These are phyloP conservation scores for Linum tenue DNA, from an alignment of 345 rosid genomes.

Conservation along the genomic window DNA sequence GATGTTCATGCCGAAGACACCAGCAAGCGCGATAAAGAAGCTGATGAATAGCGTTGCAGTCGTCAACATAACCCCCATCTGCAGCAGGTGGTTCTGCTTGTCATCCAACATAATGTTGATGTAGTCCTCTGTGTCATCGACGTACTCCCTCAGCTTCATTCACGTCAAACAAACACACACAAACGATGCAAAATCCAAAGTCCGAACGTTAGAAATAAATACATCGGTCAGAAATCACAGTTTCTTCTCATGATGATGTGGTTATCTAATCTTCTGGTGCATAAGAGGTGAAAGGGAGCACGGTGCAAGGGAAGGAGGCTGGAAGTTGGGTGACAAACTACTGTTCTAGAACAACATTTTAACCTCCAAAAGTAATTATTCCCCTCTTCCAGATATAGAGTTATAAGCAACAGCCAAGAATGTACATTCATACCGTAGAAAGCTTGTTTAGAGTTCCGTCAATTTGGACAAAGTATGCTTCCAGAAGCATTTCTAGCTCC, in stretches of 20 bases:
- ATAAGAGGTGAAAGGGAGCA: neutral
- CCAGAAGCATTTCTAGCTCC: conserved; percentile 96
- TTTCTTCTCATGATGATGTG: neutral
- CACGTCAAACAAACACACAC: conserved; percentile 2
- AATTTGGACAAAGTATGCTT: conserved; percentile 89
- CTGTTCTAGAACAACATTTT: too few species aligned
- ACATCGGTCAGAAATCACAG: neutral
- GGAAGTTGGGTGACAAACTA: neutral
- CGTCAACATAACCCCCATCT: conserved; percentile 90
- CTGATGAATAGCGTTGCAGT: conserved; percentile 77
- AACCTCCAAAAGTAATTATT: too few species aligned
- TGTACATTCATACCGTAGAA: conserved; percentile 48
- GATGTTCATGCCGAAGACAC: conserved; percentile 76
- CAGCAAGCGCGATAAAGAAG: conserved; percentile 57
- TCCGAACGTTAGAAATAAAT: neutral
- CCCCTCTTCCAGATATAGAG: too few species aligned
- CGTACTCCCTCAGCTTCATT: conserved; percentile 77
- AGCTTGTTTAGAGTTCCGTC: conserved; percentile 89
- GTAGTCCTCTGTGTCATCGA: conserved; percentile 92
- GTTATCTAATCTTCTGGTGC: too few species aligned
- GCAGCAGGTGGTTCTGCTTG: conserved; percentile 91
- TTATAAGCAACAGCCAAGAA: too few species aligned
- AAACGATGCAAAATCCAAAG: neutral
- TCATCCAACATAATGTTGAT: conserved; percentile 94
- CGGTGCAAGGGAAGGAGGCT: neutral